A percentile compares a stretch with the other conserved stretches of the same genome.
Evolutionary conservation across 2,329 filamentous ascomycete species (phyloP).

Genomic region (Phyllosticta citribraziliensis): DNA sequence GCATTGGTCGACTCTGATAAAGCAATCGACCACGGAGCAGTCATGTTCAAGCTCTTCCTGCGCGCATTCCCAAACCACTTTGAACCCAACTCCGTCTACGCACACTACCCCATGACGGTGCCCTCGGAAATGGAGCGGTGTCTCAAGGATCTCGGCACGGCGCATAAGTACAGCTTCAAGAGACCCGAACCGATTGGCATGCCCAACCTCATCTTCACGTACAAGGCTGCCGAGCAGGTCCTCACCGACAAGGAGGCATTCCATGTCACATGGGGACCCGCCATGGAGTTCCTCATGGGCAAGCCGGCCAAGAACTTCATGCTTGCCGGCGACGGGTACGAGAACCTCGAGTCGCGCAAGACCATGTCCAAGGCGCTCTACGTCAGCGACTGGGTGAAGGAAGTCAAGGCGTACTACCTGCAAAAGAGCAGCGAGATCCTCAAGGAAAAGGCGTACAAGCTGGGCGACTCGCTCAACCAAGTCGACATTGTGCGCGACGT

Average conservation of each 20-base stretch:
- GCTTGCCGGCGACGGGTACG: conserved; percentile 33
- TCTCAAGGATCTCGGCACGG: conserved; percentile 56
- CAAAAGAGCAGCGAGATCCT: conserved; percentile 53
- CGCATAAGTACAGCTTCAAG: conserved; percentile 59
- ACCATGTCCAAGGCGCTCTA: conserved; percentile 47
- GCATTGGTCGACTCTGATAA: conserved; percentile 64
- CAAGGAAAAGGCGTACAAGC: conserved; percentile 52
- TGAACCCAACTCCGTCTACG: conserved; percentile 67
- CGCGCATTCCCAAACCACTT: conserved; percentile 75
- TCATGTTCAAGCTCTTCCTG: conserved; percentile 76
- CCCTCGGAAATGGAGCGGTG: conserved; percentile 65
- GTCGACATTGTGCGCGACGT: conserved; percentile 59
- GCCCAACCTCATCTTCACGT: conserved; percentile 47
- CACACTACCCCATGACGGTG: conserved; percentile 65
- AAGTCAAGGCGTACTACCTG: conserved; percentile 60
- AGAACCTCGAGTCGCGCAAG: conserved; percentile 20
- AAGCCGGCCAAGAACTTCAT: conserved; percentile 46
- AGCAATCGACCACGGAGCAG: conserved; percentile 67
- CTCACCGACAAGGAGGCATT: conserved; percentile 53
- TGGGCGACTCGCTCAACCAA: conserved; percentile 49
- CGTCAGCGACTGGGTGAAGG: conserved; percentile 50
- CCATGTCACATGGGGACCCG: conserved; percentile 55
- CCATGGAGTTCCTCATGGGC: conserved; percentile 54
- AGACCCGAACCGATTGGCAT: conserved; percentile 41
- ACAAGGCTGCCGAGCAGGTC: conserved; percentile 53